Evolutionary conservation across 2,329 filamentous ascomycete genomes (phyloP).

Genomic region (Colletotrichum chrysophilum): DNA sequence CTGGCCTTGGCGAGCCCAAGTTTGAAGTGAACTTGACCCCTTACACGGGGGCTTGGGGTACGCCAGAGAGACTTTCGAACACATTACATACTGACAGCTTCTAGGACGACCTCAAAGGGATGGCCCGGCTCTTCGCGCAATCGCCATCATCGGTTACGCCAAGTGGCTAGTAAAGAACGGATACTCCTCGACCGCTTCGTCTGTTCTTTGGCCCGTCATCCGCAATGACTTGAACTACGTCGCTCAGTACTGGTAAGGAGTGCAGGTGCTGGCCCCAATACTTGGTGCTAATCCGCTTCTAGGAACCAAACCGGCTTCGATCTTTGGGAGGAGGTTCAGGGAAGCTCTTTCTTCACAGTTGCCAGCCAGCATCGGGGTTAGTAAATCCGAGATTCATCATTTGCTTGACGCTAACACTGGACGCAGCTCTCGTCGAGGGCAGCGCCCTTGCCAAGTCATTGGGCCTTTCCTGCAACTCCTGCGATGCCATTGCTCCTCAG

Average conservation of each 20-base stretch:
- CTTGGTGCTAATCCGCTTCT: not conserved
- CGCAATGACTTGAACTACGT: slow-evolving; percentile 79
- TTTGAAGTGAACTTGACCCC: slow-evolving; percentile 68
- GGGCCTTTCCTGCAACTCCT: slow-evolving; percentile 64
- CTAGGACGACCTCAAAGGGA: slow-evolving; percentile 76
- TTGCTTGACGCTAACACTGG: not conserved
- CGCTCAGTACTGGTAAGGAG: slow-evolving; percentile 67
- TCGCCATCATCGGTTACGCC: slow-evolving; percentile 73
- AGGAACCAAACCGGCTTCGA: slow-evolving; percentile 71
- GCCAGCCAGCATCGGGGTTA: slow-evolving; percentile 70
- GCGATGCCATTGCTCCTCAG: slow-evolving; percentile 69
- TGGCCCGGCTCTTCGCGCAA: slow-evolving; percentile 78
- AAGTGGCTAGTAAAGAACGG: slow-evolving; percentile 74
- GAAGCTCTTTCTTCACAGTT: slow-evolving; percentile 81
- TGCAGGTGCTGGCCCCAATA: not conserved
- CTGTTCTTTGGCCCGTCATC: slow-evolving; percentile 74
- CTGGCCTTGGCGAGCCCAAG: slow-evolving; percentile 74
- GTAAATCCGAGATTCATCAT: slow-evolving; percentile 28
- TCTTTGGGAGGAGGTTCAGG: slow-evolving; percentile 82
- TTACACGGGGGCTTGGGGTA: slow-evolving; percentile 72
- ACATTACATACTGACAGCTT: not conserved
- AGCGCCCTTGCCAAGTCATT: slow-evolving; percentile 68
- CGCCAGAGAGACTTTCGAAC: not conserved
- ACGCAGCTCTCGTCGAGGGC: slow-evolving; percentile 68
- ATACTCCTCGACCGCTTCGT: slow-evolving; percentile 59